Conservation (phyloP, 805 yeast genomes). For the Candida sakaeoensis region DNA sequence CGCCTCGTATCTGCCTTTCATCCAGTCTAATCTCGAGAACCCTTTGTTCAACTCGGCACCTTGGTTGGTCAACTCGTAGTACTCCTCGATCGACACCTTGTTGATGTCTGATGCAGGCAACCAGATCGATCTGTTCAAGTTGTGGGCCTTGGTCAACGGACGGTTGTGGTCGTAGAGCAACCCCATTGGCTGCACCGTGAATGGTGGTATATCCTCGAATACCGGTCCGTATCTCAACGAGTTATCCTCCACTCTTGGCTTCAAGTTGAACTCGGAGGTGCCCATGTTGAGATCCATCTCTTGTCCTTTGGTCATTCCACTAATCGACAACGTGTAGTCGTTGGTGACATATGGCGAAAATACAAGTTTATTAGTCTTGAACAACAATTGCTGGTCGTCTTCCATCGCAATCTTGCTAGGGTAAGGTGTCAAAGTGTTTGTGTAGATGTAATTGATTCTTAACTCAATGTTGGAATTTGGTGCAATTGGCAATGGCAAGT, state of each 20-base stretch:
- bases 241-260: slow-evolving; percentile 34
- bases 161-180: slow-evolving; percentile 60
- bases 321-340: slow-evolving; percentile 40
- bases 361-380: slow-evolving; percentile 53
- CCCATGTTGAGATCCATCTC: slow-evolving; percentile 36
- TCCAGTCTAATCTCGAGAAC: slow-evolving; percentile 78
- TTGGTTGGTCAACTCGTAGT: slow-evolving; percentile 71
- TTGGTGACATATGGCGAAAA: slow-evolving; percentile 59
- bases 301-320: slow-evolving; percentile 45
- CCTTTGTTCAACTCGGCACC: slow-evolving; percentile 70
- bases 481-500: slow-evolving; percentile 61
- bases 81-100: slow-evolving; percentile 74
- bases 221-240: slow-evolving; percentile 56
- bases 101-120: slow-evolving; percentile 76
- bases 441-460: slow-evolving; percentile 45
- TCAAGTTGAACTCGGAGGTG: slow-evolving; percentile 22
- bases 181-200: slow-evolving; percentile 45
- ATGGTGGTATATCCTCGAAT: slow-evolving; percentile 39
- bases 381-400: slow-evolving; percentile 57
- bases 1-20: slow-evolving; percentile 50
- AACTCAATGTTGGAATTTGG: slow-evolving; percentile 55
- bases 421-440: slow-evolving; percentile 49
- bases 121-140: slow-evolving; percentile 76
- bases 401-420: slow-evolving; percentile 62
- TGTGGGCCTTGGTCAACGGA: slow-evolving; percentile 61